Evolutionary conservation across 148 eudicot species (phyloP).

Genomic region (Rhododendron kiyosumense): DNA sequence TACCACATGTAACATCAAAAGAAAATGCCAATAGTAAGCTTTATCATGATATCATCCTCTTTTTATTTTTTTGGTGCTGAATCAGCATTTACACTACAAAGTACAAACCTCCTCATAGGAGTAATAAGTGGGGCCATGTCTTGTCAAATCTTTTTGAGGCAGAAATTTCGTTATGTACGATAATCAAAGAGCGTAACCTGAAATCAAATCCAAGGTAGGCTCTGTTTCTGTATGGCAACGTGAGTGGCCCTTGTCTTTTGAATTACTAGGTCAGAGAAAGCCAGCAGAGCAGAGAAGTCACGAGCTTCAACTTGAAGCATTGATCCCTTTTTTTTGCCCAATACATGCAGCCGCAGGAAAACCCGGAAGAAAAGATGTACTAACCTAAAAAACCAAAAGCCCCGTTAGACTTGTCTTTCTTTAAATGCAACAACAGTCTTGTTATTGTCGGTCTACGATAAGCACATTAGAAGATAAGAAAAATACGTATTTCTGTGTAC

Average conservation of each 20-base stretch:
- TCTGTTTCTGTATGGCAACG: neutral
- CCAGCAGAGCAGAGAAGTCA: slow-evolving; percentile 4
- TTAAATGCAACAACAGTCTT: too few relatives aligned
- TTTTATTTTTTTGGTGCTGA: too few relatives aligned
- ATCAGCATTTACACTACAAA: too few relatives aligned
- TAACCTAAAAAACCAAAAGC: neutral
- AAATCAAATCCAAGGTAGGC: neutral
- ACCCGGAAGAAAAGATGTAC: slow-evolving; percentile 6
- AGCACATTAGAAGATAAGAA: too few relatives aligned
- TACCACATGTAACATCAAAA: too few relatives aligned
- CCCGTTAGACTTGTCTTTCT: slow-evolving; percentile 2
- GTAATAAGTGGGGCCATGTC: neutral
- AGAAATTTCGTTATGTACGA: neutral
- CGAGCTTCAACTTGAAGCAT: slow-evolving; percentile 8
- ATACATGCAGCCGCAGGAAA: slow-evolving; percentile 24
- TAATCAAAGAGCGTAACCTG: neutral
- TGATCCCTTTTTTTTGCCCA: neutral
- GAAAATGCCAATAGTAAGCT: too few relatives aligned
- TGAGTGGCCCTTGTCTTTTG: slow-evolving; percentile 4
- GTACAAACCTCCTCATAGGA: too few relatives aligned
- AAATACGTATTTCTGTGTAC: too few relatives aligned
- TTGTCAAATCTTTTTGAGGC: neutral
- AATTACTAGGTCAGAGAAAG: slow-evolving; percentile 7
- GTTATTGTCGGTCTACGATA: too few relatives aligned
- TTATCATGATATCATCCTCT: too few relatives aligned